These are phyloP conservation scores for Blastobotrys petasosporus DNA, from an alignment of 1,139 yeast genomes.

Conservation along the genomic window DNA sequence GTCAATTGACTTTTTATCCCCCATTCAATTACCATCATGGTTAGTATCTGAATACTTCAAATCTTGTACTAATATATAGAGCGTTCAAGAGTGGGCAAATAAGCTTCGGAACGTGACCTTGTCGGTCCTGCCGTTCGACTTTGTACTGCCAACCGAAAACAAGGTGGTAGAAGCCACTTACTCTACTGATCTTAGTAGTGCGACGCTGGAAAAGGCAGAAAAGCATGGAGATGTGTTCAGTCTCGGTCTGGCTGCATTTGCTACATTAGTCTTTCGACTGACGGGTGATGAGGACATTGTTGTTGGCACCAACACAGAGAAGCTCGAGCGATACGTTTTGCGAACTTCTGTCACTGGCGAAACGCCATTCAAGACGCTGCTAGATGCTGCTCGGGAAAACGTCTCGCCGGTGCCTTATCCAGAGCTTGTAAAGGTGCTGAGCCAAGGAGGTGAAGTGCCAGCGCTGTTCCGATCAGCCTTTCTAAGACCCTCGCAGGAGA, in stretches of 20 bases:
- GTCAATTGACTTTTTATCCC: not conserved
- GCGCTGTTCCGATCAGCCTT: slow-evolving; percentile 60
- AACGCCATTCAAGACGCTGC: slow-evolving; percentile 48
- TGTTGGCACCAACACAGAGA: slow-evolving; percentile 58
- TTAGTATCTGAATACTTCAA: no score
- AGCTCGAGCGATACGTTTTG: slow-evolving; percentile 44
- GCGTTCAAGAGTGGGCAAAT: slow-evolving; percentile 54
- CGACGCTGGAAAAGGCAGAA: slow-evolving; percentile 14
- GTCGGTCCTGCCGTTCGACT: slow-evolving; percentile 84
- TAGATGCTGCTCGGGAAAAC: slow-evolving; percentile 41
- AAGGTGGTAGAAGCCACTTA: slow-evolving; percentile 60
- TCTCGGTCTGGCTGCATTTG: slow-evolving; percentile 61
- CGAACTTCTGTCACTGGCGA: slow-evolving; percentile 48
- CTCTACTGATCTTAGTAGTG: slow-evolving; percentile 37
- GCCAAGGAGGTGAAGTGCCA: slow-evolving; percentile 51
- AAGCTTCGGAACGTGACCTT: slow-evolving; percentile 75
- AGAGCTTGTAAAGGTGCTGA: slow-evolving; percentile 49
- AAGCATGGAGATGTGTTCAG: slow-evolving; percentile 35
- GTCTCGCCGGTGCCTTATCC: slow-evolving; percentile 42
- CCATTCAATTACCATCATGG: no score
- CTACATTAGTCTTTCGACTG: slow-evolving; percentile 65
- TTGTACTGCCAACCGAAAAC: slow-evolving; percentile 68
- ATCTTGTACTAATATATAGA: not conserved
- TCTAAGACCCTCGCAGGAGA: slow-evolving; percentile 33
- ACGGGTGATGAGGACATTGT: slow-evolving; percentile 94